A percentile compares a stretch with the other conserved stretches of the same genome.
phyloP scores from a whole-genome alignment of 345 rosid genomes.

The Lepidium africanum region DNA sequence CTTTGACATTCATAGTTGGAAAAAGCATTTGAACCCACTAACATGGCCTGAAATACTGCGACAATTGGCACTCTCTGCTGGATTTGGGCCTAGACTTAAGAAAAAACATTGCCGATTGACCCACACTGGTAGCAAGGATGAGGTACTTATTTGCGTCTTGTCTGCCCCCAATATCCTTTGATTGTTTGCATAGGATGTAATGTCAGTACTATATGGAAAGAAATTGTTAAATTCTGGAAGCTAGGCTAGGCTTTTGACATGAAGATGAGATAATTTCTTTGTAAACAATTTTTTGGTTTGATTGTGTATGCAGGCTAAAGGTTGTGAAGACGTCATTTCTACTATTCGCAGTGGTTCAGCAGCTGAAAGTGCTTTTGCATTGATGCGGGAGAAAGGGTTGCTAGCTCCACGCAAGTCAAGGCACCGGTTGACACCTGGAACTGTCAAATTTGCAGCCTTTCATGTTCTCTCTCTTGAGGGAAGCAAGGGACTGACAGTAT shows the following conservation, averaged over 20 bases:
- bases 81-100: slow-evolving; percentile 85
- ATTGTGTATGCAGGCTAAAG: slow-evolving; percentile 59
- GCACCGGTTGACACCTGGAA: slow-evolving; percentile 98
- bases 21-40: slow-evolving; percentile 67
- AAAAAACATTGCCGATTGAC: slow-evolving; percentile 39
- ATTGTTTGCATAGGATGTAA: neutral
- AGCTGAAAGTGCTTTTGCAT: slow-evolving; percentile 84
- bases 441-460: slow-evolving; percentile 99
- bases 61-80: slow-evolving; percentile 82
- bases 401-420: slow-evolving; percentile 86
- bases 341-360: slow-evolving; percentile 93
- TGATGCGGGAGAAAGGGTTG: slow-evolving; percentile 92
- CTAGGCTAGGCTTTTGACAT: slow-evolving; percentile 7
- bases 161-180: neutral
- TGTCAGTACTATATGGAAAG: neutral
- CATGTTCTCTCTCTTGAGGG: slow-evolving; percentile 99
- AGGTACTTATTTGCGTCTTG: slow-evolving; percentile 38
- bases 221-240: neutral
- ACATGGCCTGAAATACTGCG: slow-evolving; percentile 98
- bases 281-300: neutral
- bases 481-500: slow-evolving; percentile 80
- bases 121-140: slow-evolving; percentile 43
- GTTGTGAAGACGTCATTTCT: slow-evolving; percentile 63
- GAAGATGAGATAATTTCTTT: neutral
- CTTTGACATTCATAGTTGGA: slow-evolving; percentile 94